Base-by-base conservation (phyloP, 106 monocot species). In the Posidonia australis region DNA sequence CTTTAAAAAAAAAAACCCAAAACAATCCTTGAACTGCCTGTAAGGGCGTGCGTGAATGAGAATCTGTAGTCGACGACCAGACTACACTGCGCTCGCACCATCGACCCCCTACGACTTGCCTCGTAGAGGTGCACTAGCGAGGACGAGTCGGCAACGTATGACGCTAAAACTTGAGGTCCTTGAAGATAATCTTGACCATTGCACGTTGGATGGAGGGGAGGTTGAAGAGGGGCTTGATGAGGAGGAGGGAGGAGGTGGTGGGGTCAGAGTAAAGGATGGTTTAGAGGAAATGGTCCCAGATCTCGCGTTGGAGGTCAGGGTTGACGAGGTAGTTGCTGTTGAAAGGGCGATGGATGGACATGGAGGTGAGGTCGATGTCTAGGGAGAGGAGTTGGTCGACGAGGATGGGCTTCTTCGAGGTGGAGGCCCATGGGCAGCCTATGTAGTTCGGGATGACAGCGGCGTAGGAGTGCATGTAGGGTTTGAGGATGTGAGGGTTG, bases 31-130 rank as follows among this genome's bases (percentile, higher is more conserved):
- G n/a, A n/a, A n/a, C n/a, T n/a, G n/a, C n/a, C n/a, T n/a, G n/a
- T n/a, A n/a, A n/a, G n/a, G n/a, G 94, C 90, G 71, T 94, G 94
- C 17, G 78, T 74, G 71, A 90, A 94, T 0, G 86, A 86, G 76
- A 94, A 94, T 44, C 94, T 90, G 64, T 84, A 94, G 64, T 94
- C 94, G 1, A 94, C 94, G 5, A 94, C 89, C 27, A 94, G 76
- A 44, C 94, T 94, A 67, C 89, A 83, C 59, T 80, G 77, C 16
- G 67, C 69, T 48, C 21, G 36, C 5, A 65, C 56, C 10, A 67
- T 52, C 21, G 16, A 30, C 22, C 44, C 51, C 14, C 78, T 45
- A 45, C 74, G 66, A 68, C 86, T 82, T 51, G 81, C 81, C 76
- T n/a, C n/a, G n/a, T n/a, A n/a, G n/a, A n/a, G n/a, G n/a, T n/a